These are phyloP conservation scores for Liquidambar formosana DNA, from an alignment of 164 flowering plant species.

Conservation along the genomic window DNA sequence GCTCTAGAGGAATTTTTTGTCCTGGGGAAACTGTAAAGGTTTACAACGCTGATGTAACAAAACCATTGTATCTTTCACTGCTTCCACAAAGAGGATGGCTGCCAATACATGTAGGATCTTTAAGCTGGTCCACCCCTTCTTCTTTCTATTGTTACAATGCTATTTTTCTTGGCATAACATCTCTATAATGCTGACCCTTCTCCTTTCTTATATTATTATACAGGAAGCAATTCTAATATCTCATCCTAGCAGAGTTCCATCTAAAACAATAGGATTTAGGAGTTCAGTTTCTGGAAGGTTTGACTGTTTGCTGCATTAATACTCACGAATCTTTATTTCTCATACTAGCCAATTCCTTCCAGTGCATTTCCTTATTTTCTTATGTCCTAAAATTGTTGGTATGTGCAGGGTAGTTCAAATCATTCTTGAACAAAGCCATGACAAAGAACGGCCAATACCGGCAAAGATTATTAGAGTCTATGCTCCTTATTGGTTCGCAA, in stretches of 20 bases:
- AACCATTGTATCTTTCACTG: slow-evolving; percentile 74
- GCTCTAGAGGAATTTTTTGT: slow-evolving; percentile 65
- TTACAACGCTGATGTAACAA: slow-evolving; percentile 66
- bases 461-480: slow-evolving; percentile 68
- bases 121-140: not conserved
- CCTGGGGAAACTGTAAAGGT: slow-evolving; percentile 70
- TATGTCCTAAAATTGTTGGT: not conserved
- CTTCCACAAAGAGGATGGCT: slow-evolving; percentile 93
- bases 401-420: slow-evolving; percentile 78
- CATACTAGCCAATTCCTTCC: not conserved
- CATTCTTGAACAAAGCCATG: slow-evolving; percentile 72
- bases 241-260: slow-evolving; percentile 63
- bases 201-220: slow-evolving; percentile 3
- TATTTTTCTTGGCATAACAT: not conserved
- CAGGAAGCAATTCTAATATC: slow-evolving; percentile 93
- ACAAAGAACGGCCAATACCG: slow-evolving; percentile 37
- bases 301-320: slow-evolving; percentile 2
- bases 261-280: slow-evolving; percentile 69
- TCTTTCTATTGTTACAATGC: not conserved
- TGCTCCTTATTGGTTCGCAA: slow-evolving; percentile 83
- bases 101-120: slow-evolving; percentile 64
- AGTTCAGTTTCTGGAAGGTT: slow-evolving; percentile 89
- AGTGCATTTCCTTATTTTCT: not conserved
- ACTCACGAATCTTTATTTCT: not conserved
- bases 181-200: not conserved